Conservation (phyloP, 2,329 filamentous ascomycete species). For the Fusarium sp. region DNA sequence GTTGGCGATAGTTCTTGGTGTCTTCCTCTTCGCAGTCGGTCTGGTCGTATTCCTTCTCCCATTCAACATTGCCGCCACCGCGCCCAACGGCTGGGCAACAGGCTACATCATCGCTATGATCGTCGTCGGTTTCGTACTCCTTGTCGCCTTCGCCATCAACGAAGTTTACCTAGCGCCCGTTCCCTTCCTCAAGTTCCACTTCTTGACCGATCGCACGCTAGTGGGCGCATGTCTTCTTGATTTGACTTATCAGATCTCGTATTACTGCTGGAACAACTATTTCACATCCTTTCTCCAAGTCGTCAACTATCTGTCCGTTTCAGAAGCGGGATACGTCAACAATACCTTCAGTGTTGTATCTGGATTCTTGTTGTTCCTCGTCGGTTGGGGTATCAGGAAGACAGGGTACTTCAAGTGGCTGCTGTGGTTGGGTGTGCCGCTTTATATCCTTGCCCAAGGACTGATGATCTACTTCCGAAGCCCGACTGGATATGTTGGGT, state of each 20-base stretch:
- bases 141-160: conserved; percentile 65
- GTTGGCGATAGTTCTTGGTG: conserved; percentile 56
- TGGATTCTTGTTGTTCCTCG: conserved; percentile 59
- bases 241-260: conserved; percentile 59
- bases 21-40: conserved; percentile 67
- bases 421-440: conserved; percentile 56
- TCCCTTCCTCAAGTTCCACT: conserved; percentile 65
- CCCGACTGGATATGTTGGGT: conserved; percentile 56
- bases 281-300: conserved; percentile 67
- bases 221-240: conserved; percentile 61
- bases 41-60: conserved; percentile 72
- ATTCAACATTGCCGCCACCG: conserved; percentile 64
- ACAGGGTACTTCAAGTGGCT: conserved; percentile 63
- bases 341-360: conserved; percentile 64
- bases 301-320: conserved; percentile 56
- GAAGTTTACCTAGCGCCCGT: conserved; percentile 66
- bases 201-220: conserved; percentile 64
- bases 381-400: conserved; percentile 58
- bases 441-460: conserved; percentile 65
- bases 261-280: conserved; percentile 65
- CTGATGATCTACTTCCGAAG: conserved; percentile 51
- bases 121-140: conserved; percentile 67
- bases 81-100: conserved; percentile 62
- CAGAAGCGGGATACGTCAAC: conserved; percentile 59
- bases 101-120: conserved; percentile 69